These are phyloP conservation scores for Scleroderma bovista DNA, from an alignment of 768 basidiomycete genomes.

Conservation along the genomic window DNA sequence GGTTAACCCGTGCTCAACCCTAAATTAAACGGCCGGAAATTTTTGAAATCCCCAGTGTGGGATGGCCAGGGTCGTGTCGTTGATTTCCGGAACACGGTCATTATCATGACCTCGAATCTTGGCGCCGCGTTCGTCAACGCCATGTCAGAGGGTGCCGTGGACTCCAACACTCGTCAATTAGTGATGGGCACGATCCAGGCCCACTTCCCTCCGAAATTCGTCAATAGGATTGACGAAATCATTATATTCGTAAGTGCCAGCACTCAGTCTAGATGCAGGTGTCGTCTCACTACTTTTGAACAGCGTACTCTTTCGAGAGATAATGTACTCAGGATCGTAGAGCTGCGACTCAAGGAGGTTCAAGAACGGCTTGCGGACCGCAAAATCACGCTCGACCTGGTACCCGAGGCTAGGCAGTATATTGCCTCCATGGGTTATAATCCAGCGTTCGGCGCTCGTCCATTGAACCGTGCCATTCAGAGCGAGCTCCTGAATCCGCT, in stretches of 20 bases:
- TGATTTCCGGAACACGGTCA: constrained; percentile 87
- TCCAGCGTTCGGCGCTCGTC: constrained; percentile 84
- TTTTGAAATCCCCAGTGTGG: too few species aligned
- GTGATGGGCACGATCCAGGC: constrained; percentile 77
- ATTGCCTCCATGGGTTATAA: constrained; percentile 75
- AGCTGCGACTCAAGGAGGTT: constrained; percentile 81
- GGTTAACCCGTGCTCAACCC: too few species aligned
- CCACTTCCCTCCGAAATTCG: constrained; percentile 90
- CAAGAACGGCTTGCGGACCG: constrained; percentile 72
- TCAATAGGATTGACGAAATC: constrained; percentile 86
- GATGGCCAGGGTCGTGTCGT: constrained; percentile 89
- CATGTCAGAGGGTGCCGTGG: constrained; percentile 66
- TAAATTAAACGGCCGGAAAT: too few species aligned
- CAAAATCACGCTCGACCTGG: constrained; percentile 77
- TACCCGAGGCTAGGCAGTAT: constrained; percentile 70
- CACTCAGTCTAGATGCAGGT: constrained; percentile 1
- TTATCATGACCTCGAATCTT: constrained; percentile 93
- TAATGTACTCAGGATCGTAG: constrained; percentile 82
- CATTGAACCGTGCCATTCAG: constrained; percentile 88
- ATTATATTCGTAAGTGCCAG: constrained; percentile 53
- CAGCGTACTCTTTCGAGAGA: constrained; percentile 75
- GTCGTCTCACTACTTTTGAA: constrained; percentile 20
- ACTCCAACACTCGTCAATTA: constrained; percentile 48
- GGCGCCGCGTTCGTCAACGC: constrained; percentile 76
- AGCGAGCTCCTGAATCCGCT: constrained; percentile 89